Conservation (phyloP, 2,329 filamentous ascomycete genomes). For the Arthroderma sp. region DNA sequence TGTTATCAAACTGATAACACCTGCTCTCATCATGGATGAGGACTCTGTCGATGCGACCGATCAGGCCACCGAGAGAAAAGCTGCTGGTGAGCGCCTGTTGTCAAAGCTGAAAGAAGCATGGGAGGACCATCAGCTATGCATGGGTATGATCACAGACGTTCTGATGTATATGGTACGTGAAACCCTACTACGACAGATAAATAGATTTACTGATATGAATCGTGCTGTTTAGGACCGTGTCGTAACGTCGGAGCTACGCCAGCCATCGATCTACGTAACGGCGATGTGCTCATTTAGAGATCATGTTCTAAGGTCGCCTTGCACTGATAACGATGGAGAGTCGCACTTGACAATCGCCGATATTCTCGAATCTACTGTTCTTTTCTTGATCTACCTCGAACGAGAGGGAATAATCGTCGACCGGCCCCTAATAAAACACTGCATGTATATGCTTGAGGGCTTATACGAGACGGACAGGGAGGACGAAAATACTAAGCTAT, state of each 20-base stretch:
- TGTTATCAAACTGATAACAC: slow-evolving; percentile 59
- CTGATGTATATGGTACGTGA: slow-evolving; percentile 74
- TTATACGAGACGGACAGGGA: slow-evolving; percentile 74
- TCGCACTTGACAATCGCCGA: slow-evolving; percentile 45
- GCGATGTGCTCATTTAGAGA: slow-evolving; percentile 84
- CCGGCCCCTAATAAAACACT: slow-evolving; percentile 65
- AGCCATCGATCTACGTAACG: slow-evolving; percentile 67
- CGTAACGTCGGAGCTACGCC: slow-evolving; percentile 58
- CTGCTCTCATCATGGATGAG: slow-evolving; percentile 49
- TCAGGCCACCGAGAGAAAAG: slow-evolving; percentile 61
- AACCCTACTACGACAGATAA: too few relatives aligned
- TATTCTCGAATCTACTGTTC: slow-evolving; percentile 65
- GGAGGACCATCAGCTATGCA: slow-evolving; percentile 80
- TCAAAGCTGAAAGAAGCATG: slow-evolving; percentile 63
- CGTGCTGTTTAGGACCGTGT: slow-evolving; percentile 53
- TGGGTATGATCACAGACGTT: slow-evolving; percentile 94
- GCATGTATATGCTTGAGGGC: slow-evolving; percentile 77
- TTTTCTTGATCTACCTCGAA: slow-evolving; percentile 89
- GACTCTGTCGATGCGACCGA: slow-evolving; percentile 36
- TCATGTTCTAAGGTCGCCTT: slow-evolving; percentile 56
- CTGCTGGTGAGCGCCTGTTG: slow-evolving; percentile 72
- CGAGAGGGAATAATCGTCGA: slow-evolving; percentile 81
- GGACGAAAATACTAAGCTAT: slow-evolving; percentile 65
- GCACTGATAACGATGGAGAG: slow-evolving; percentile 27
- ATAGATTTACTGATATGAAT: neutral